Conservation (phyloP, 306 rosid genomes). For the Prinsepia uniflora region DNA sequence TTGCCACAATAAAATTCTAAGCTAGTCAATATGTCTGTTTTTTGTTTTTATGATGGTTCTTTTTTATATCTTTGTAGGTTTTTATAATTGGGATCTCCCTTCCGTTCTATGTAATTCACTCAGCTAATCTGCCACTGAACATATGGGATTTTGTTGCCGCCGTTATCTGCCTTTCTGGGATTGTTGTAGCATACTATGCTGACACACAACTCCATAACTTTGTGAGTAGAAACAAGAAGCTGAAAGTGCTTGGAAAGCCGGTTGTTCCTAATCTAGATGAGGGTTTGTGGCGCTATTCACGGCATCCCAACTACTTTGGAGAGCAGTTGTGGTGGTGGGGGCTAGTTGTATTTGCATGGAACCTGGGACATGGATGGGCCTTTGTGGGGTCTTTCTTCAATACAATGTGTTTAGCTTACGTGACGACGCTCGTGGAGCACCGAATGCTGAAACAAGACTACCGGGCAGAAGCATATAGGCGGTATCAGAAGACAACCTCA, state of each 20-base stretch:
- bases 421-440: conserved; percentile 79
- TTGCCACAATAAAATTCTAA: conserved; percentile 16
- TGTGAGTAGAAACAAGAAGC: conserved; percentile 53
- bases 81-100: conserved; percentile 65
- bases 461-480: conserved; percentile 65
- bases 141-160: conserved; percentile 60
- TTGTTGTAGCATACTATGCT: conserved; percentile 67
- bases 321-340: conserved; percentile 99
- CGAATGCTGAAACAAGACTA: conserved; percentile 68
- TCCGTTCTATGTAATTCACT: conserved; percentile 70
- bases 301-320: conserved; percentile 89
- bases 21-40: conserved; percentile 17
- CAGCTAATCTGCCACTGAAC: conserved; percentile 52
- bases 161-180: conserved; percentile 46
- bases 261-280: conserved; percentile 46
- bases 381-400: conserved; percentile 60
- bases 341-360: conserved; percentile 63
- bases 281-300: conserved; percentile 75
- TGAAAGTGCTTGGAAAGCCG: conserved; percentile 54
- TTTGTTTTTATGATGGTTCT: background rate
- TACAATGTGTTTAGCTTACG: conserved; percentile 74
- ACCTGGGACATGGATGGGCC: conserved; percentile 67
- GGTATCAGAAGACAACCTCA: conserved; percentile 84
- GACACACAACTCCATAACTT: conserved; percentile 78
- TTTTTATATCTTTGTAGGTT: conserved; percentile 42